Evolutionary conservation across 352 stramenopile species (phyloP).

Genomic region (Phytophthora syringae): DNA sequence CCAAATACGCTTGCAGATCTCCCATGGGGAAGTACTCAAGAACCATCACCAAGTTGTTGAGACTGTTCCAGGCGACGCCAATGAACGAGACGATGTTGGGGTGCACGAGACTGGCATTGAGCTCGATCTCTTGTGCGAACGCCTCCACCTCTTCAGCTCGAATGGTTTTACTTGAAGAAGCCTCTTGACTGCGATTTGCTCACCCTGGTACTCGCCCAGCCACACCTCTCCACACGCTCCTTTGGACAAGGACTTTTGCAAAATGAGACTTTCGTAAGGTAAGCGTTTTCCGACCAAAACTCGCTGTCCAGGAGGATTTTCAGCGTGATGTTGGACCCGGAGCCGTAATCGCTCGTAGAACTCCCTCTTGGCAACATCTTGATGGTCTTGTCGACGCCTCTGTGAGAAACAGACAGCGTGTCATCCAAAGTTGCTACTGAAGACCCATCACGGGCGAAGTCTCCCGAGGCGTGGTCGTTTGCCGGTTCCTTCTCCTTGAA

Average conservation of each 20-base stretch:
- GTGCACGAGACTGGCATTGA: constrained; percentile 39
- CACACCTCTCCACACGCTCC: constrained; percentile 65
- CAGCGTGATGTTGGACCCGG: constrained; percentile 21
- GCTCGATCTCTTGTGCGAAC: constrained; percentile 46
- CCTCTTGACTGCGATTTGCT: constrained; percentile 51
- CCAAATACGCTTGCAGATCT: constrained; percentile 48
- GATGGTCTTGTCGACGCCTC: constrained; percentile 26
- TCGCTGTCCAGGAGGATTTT: constrained; percentile 25
- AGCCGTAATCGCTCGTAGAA: constrained; percentile 2
- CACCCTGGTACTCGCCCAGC: constrained; percentile 35
- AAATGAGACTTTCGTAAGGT: constrained; percentile 30
- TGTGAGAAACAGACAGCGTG: constrained; percentile 9
- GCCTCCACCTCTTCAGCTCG: constrained; percentile 41
- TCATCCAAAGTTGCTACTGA: constrained; percentile 8
- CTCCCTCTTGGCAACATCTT: constrained; percentile 5
- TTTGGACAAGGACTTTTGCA: constrained; percentile 41
- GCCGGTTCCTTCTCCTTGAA: constrained; percentile 3
- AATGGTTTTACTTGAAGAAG: constrained; percentile 34
- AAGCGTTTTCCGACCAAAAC: constrained; percentile 23
- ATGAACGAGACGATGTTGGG: constrained; percentile 44
- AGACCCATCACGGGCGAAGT: neutral
- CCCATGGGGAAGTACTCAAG: constrained; percentile 52
- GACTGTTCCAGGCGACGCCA: constrained; percentile 53
- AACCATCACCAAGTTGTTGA: constrained; percentile 51
- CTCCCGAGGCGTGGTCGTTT: neutral